Evolutionary conservation across 306 rosid species (phyloP), one percentile per base, ranked within the genome.

Genomic region (Cucumis cinereus): DNA sequence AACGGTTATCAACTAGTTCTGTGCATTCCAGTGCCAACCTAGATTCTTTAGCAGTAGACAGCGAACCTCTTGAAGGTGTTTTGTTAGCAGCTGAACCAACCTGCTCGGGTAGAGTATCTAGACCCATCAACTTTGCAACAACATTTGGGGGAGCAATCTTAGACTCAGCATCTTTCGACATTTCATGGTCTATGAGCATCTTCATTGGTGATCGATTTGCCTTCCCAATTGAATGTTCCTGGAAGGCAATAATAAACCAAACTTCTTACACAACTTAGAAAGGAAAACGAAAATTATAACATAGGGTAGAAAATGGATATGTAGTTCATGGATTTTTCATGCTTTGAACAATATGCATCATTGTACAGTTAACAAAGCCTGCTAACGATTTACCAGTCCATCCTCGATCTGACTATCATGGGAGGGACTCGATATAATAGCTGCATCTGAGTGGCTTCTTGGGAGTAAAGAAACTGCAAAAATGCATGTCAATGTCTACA

Each of bases 81-180:
- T 87, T 86, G 75, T 84, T 87, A 61, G 82, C 80, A 40, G 91
- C 80, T 76, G 87, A 76, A 83, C 81, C 85, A 55, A 86, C 73
- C 76, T 85, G 87, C 79, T 83, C 74, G 53, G 96, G 93, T 57
- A 90, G 81, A 81, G 88, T 52, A 55, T 95, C 99, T 79, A 95
- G 93, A 78, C 98, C 99, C 99, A 92, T 95, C 82, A 92, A 84
- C 84, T 89, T 90, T 76, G 99, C 99, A 79, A 95, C 97, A 66
- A 90, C 86, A 77, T 92, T 95, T 60, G 98, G 86, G 40, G 91
- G 86, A 36, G 81, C 82, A 62, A 79, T 85, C 81, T 78, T 95
- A 64, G 85, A 85, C 67, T 81, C 85, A 40, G 82, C 73, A 70
- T 86, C 96, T 89, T 87, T 90, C 28, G 89, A 85, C 97, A 95